A percentile compares a stretch with the other conserved stretches of the same genome.
These are phyloP conservation scores for Ustilago cynodontis DNA, from an alignment of 1,284 basidiomycete species.

Conservation along the genomic window DNA sequence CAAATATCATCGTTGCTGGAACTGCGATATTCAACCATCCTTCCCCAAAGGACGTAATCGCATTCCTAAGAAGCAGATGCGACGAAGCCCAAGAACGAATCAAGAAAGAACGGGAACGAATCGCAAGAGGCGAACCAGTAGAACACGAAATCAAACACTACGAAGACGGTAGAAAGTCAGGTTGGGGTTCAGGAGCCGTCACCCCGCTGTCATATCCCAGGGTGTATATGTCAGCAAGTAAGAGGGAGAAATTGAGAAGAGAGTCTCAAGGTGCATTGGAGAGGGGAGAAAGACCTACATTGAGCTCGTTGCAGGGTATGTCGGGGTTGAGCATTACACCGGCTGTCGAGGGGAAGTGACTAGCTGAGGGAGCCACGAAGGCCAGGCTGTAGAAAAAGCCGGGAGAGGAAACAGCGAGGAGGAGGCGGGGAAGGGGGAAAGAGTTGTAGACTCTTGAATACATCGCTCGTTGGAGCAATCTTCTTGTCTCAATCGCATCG, in stretches of 20 bases:
- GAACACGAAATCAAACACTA: constrained; percentile 54
- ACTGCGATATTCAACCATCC: constrained; percentile 91
- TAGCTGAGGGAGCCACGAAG: not conserved
- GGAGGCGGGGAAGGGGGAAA: too few species aligned
- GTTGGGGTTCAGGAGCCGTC: constrained; percentile 40
- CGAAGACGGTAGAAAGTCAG: constrained; percentile 45
- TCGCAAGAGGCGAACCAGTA: constrained; percentile 53
- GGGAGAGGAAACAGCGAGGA: not conserved
- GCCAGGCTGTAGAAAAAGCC: constrained; percentile 4
- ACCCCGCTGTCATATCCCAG: constrained; percentile 55
- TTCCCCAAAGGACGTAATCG: constrained; percentile 76
- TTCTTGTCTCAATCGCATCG: not conserved
- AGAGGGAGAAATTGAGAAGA: constrained; percentile 48
- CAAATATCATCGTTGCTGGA: constrained; percentile 98
- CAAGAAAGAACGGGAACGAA: constrained; percentile 61
- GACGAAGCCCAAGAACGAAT: constrained; percentile 67
- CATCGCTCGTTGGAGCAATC: not conserved
- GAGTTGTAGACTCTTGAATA: too few species aligned
- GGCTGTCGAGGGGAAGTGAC: constrained; percentile 48
- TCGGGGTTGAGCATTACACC: constrained; percentile 34
- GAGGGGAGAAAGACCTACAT: constrained; percentile 34
- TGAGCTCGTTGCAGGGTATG: constrained; percentile 39
- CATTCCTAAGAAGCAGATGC: constrained; percentile 58
- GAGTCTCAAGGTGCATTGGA: constrained; percentile 50
- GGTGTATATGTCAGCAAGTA: constrained; percentile 51